Percentiles rank a stretch among this genome's conserved stretches.
Conservation (phyloP, 371 early-diverging fungal species). For the Mortierella sp. region DNA sequence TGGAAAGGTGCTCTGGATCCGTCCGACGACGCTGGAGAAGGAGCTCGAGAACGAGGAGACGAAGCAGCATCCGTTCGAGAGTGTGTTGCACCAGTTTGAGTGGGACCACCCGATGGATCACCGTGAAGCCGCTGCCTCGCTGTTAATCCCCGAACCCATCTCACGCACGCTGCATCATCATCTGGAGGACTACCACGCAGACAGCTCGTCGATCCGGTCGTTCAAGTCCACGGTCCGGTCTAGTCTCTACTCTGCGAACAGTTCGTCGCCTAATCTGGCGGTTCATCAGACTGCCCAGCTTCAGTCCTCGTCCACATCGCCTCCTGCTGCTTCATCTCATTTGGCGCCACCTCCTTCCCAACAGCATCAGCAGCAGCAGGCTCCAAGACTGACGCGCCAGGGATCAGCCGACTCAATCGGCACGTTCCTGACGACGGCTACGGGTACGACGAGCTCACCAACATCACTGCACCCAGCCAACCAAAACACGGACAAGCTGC, state of each 20-base stretch:
- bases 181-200: constrained; percentile 28
- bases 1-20: constrained; percentile 55
- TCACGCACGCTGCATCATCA: constrained; percentile 24
- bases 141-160: constrained; percentile 24
- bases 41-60: constrained; percentile 47
- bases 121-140: constrained; percentile 12
- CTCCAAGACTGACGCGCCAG: constrained; percentile 15
- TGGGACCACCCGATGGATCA: constrained; percentile 45
- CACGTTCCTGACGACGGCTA: constrained; percentile 10
- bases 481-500: constrained; percentile 42
- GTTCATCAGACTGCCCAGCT: neutral
- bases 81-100: constrained; percentile 49
- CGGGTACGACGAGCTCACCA: constrained; percentile 26
- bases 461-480: constrained; percentile 24
- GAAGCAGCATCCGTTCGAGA: constrained; percentile 30
- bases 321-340: neutral
- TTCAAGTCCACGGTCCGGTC: constrained; percentile 41
- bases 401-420: constrained; percentile 18
- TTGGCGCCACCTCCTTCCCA: neutral
- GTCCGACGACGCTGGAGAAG: constrained; percentile 44
- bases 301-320: neutral
- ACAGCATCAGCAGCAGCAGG: neutral
- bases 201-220: constrained; percentile 35
- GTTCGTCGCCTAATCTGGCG: neutral
- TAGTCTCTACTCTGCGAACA: constrained; percentile 15